Percentiles rank a stretch among this genome's conserved stretches.
Evolutionary conservation across 225 moss, liverwort and hornwort species (phyloP).

Genomic region (Pseudoscleropodium purum): DNA sequence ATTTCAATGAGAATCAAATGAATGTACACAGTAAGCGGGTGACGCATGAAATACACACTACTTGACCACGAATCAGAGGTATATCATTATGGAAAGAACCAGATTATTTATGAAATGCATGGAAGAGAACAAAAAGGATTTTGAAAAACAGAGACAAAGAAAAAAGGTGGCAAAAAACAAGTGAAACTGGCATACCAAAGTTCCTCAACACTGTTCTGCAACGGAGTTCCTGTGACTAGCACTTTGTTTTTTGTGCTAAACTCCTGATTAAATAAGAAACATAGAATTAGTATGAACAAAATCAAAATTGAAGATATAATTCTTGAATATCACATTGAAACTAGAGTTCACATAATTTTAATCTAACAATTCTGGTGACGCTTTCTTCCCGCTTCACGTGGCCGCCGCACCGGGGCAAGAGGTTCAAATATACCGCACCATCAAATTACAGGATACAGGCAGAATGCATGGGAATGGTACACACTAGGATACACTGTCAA

Average conservation of each 20-base stretch:
- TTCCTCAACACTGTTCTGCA: constrained; percentile 99
- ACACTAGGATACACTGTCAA: background rate
- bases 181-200: constrained; percentile 60
- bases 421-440: background rate
- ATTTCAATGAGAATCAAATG: background rate
- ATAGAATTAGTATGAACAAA: background rate
- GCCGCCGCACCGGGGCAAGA: background rate
- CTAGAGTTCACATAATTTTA: background rate
- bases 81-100: background rate
- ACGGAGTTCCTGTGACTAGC: constrained; percentile 92
- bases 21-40: background rate
- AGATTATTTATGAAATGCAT: background rate
- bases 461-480: background rate
- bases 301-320: background rate
- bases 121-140: background rate
- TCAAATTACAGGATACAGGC: background rate
- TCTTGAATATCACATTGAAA: background rate
- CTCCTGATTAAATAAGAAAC: constrained; percentile 38
- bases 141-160: background rate
- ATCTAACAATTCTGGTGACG: background rate
- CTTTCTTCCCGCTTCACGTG: background rate
- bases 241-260: constrained; percentile 98
- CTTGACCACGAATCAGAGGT: background rate
- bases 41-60: background rate
- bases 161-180: background rate